Evolutionary conservation across 108 stramenopile species (phyloP), one percentile per base, ranked within the genome.

Genomic region (Skeletonema potamos): DNA sequence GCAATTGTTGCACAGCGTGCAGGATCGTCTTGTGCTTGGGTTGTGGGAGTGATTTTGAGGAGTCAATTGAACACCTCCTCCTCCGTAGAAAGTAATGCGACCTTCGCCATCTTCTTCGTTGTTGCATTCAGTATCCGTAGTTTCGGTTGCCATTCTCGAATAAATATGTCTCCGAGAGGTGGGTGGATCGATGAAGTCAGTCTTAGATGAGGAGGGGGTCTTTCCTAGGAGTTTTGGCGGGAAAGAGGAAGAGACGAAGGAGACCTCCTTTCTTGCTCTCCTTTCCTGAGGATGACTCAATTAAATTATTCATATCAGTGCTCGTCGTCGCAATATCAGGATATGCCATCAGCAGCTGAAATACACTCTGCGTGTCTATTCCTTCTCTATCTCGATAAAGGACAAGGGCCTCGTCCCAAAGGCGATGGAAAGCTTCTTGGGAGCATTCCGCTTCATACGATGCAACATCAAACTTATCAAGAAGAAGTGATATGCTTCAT

Each of bases 391-490:
- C 58, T 9, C n/a, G 9, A 1, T n/a, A n/a, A n/a, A n/a, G n/a
- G n/a, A n/a, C n/a, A n/a, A n/a, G n/a, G n/a, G 10, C 58, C 10
- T 3, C 58, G 0, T 67, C 30, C 17, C 51, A 67, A 43, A 67
- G 32, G 24, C 32, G 7, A 67, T 33, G 7, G 66, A 54, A 1
- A 67, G 54, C 29, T 54, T 29, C 32, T 36, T 29, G 0, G 55
- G 44, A 11, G 30, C 13, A 33, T 67, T 67, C 32, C 30, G 26
- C 10, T 54, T 48, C 30, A 54, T 17, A 54, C 66, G 54, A 56
- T 22, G 32, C 51, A 56, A n/a, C 43, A 24, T 20, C 48, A 9
- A 1, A 22, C 20, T 27, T 13, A 13, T 67, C 66, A 1, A 67
- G 66, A 0, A 67, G 5, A 1, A 48, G 30, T 17, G 44, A 15